Evolutionary conservation across 208 protist species (phyloP), one percentile per base, ranked within the genome.

Genomic region (Leishmania arabica): DNA sequence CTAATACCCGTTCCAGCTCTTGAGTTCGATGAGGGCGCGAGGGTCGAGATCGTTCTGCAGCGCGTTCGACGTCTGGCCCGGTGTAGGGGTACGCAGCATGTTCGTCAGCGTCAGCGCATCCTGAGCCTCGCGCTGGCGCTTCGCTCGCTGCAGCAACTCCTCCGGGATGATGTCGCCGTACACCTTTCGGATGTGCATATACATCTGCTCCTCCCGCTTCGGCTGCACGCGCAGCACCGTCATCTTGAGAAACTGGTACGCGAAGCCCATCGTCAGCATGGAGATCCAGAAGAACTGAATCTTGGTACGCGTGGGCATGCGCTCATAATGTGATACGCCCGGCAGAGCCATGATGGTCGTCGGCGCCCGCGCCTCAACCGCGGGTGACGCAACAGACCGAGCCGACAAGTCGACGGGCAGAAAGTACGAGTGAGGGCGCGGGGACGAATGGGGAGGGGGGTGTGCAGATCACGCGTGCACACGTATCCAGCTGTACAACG

Each of bases 171-270:
- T 93, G 79, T 96, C 91, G 27, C 91, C 93, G 79, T 95, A 95
- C 5, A 94, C 37, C 47, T 90, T 87, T 40, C 90, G 81, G 34
- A 95, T 82, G 80, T 95, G 90, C 79, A 87, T 77, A 84, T 96
- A 96, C 90, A 96, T 93, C 70, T 96, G 93, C 79, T 96, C 91
- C 83, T 96, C 93, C 27, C 93, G 91, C 86, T 94, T 94, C 42
- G 93, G 93, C 75, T 95, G 86, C 71, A 96, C 89, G 17, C 93
- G 89, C 69, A 92, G 76, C 37, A 95, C 88, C 42, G 93, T 95
- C 90, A 96, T 92, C 66, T 88, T 89, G 17, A 95, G 74, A 37
- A 94, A 93, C 71, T 96, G 85, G 76, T 96, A 96, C 0, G 83
- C 93, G 74, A 93, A 94, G 53, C 90, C 93, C 84, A 92, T 90